Percentiles rank a stretch among this genome's conserved stretches.
Evolutionary conservation across 495 filamentous ascomycete genomes (phyloP).

Genomic region (Oleoguttula mirabilis): DNA sequence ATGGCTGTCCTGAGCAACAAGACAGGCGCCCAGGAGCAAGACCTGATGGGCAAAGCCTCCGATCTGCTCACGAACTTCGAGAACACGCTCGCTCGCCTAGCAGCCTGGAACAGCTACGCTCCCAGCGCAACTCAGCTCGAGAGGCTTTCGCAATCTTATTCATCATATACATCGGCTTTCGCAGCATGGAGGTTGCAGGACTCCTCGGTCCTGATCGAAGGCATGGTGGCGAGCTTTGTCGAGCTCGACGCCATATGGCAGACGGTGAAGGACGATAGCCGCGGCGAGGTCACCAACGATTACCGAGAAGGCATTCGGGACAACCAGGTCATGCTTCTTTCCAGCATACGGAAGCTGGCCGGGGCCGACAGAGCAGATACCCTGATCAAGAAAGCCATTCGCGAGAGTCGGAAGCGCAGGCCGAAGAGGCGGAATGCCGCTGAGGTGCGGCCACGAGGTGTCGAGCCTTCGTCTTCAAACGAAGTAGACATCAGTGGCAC

Average conservation of each 20-base stretch:
- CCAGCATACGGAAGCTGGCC: slow-evolving; percentile 77
- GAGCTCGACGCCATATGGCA: slow-evolving; percentile 94
- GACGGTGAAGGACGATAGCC: slow-evolving; percentile 80
- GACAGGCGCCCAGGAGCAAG: slow-evolving; percentile 74
- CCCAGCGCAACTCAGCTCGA: slow-evolving; percentile 38
- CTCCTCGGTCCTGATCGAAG: slow-evolving; percentile 75
- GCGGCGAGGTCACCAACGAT: slow-evolving; percentile 73
- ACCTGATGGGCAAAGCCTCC: slow-evolving; percentile 75
- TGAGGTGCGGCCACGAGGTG: slow-evolving; percentile 52
- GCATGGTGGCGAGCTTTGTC: slow-evolving; percentile 92
- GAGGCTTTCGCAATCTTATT: slow-evolving; percentile 56
- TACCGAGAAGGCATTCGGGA: slow-evolving; percentile 88
- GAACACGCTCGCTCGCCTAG: slow-evolving; percentile 48
- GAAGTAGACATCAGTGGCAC: neutral
- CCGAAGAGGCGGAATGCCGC: slow-evolving; percentile 57
- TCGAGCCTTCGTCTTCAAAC: slow-evolving; percentile 4
- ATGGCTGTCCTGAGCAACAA: slow-evolving; percentile 72
- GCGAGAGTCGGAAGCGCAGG: slow-evolving; percentile 60
- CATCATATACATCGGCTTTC: slow-evolving; percentile 80
- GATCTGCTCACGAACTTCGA: slow-evolving; percentile 78
- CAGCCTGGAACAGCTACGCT: slow-evolving; percentile 24
- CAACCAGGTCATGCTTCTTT: slow-evolving; percentile 81
- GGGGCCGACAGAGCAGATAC: slow-evolving; percentile 70
- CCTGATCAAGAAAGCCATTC: slow-evolving; percentile 71
- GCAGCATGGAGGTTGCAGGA: slow-evolving; percentile 92